phyloP scores from a whole-genome alignment of 768 basidiomycete species.

The Pleurotus pulmonarius region DNA sequence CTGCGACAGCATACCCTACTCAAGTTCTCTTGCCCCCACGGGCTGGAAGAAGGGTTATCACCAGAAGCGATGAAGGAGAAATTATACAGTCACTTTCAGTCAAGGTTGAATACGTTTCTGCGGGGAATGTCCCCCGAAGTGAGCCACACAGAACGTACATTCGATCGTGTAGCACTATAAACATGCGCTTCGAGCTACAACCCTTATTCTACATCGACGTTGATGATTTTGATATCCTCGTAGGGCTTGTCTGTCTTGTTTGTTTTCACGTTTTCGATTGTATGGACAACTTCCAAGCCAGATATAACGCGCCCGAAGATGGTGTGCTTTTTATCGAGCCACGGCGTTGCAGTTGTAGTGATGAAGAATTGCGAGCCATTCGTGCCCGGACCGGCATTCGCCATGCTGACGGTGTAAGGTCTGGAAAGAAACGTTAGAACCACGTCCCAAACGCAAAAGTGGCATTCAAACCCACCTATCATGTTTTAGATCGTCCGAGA shows the following conservation, averaged over 20 bases:
- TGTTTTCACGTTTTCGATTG: slow-evolving; percentile 87
- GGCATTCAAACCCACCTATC: slow-evolving; percentile 61
- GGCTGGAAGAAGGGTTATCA: slow-evolving; percentile 19
- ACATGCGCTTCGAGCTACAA: not conserved
- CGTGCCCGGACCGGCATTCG: slow-evolving; percentile 84
- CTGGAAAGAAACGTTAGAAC: slow-evolving; percentile 30
- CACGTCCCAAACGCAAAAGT: slow-evolving; percentile 3
- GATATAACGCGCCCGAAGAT: slow-evolving; percentile 88
- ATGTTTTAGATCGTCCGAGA: slow-evolving; percentile 83
- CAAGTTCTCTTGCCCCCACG: slow-evolving; percentile 56
- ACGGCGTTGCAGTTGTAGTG: slow-evolving; percentile 90
- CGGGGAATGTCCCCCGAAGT: slow-evolving; percentile 21
- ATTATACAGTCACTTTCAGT: slow-evolving; percentile 30
- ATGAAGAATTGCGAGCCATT: slow-evolving; percentile 99
- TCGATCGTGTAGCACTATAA: slow-evolving; percentile 46
- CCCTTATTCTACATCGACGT: slow-evolving; percentile 64
- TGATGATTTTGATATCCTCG: slow-evolving; percentile 91
- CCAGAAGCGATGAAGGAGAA: slow-evolving; percentile 21
- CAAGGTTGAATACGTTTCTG: slow-evolving; percentile 23
- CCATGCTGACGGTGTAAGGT: slow-evolving; percentile 96
- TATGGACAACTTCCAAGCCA: slow-evolving; percentile 86
- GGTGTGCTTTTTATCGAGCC: slow-evolving; percentile 89
- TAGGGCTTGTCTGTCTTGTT: slow-evolving; percentile 86
- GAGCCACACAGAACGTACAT: slow-evolving; percentile 28
- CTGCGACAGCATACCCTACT: slow-evolving; percentile 32